A percentile compares a stretch with the other conserved stretches of the same genome.
phyloP scores from a whole-genome alignment of 495 filamentous ascomycete species.

The Astrothelium macrocarpum region DNA sequence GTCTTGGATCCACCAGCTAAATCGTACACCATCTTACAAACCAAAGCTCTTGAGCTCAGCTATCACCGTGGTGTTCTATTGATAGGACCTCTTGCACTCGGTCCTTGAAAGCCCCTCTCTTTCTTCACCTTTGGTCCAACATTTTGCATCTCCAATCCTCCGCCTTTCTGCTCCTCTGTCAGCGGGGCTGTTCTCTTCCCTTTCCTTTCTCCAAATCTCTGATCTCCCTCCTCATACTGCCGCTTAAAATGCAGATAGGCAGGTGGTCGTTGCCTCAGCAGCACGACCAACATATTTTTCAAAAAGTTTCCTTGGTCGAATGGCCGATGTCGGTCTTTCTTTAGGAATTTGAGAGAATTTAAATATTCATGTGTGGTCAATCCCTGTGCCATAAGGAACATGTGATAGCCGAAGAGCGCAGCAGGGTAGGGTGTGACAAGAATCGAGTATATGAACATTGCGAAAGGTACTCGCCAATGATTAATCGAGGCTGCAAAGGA shows the following conservation, averaged over 20 bases:
- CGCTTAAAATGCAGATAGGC: slow-evolving; percentile 85
- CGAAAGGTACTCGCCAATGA: slow-evolving; percentile 69
- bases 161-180: slow-evolving; percentile 42
- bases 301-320: slow-evolving; percentile 71
- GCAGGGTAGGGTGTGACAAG: slow-evolving; percentile 70
- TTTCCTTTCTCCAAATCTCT: slow-evolving; percentile 60
- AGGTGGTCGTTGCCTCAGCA: slow-evolving; percentile 74
- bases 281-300: slow-evolving; percentile 72
- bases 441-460: slow-evolving; percentile 76
- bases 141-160: slow-evolving; percentile 52
- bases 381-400: slow-evolving; percentile 79
- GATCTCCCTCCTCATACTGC: slow-evolving; percentile 69
- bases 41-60: background rate
- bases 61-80: slow-evolving; percentile 10
- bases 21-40: background rate
- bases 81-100: slow-evolving; percentile 1
- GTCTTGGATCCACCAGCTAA: background rate
- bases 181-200: slow-evolving; percentile 44
- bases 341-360: slow-evolving; percentile 87
- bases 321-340: slow-evolving; percentile 81
- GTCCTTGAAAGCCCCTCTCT: slow-evolving; percentile 4
- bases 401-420: slow-evolving; percentile 75
- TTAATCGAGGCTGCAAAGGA: slow-evolving; percentile 57
- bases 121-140: slow-evolving; percentile 28
- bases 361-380: slow-evolving; percentile 96